These are phyloP conservation scores for Ustilago vetiveriae DNA, from an alignment of 1,284 basidiomycete genomes.

Conservation along the genomic window DNA sequence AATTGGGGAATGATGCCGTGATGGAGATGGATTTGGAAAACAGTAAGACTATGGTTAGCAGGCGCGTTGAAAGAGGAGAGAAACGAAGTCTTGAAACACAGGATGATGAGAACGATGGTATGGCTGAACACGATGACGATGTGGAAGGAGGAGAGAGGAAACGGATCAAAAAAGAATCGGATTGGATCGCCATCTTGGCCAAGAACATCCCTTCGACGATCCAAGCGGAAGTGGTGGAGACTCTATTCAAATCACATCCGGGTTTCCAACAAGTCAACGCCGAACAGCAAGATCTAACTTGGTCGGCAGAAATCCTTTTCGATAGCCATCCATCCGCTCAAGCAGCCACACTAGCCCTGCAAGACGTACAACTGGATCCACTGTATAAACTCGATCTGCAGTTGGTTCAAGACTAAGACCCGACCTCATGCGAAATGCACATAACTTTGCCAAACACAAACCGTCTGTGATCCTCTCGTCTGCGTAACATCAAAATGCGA, in stretches of 20 bases:
- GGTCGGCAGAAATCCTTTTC: conserved; percentile 71
- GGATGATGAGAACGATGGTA: conserved; percentile 69
- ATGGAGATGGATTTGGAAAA: conserved; percentile 37
- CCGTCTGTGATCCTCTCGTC: no score
- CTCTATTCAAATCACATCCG: conserved; percentile 7
- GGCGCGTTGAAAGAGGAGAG: conserved; percentile 8
- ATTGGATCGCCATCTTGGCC: conserved; percentile 68
- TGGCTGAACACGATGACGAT: conserved; percentile 65
- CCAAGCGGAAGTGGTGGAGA: neutral
- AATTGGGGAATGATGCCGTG: conserved; percentile 54
- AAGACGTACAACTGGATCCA: conserved; percentile 82
- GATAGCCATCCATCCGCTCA: conserved; percentile 78
- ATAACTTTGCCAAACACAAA: no score
- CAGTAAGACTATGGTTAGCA: conserved; percentile 6
- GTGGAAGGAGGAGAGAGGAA: conserved; percentile 72
- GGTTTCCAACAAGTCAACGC: conserved; percentile 3
- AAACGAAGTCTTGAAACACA: conserved; percentile 68
- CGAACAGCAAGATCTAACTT: conserved; percentile 73
- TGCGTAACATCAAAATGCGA: no score
- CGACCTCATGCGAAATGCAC: no score
- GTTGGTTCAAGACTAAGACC: neutral
- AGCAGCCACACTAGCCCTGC: conserved; percentile 78
- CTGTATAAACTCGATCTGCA: conserved; percentile 57
- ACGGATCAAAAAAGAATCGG: conserved; percentile 63
- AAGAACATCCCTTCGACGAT: conserved; percentile 74